Conservation (phyloP, 2,329 filamentous ascomycete genomes). For the Pseudocercospora fijiensis region DNA sequence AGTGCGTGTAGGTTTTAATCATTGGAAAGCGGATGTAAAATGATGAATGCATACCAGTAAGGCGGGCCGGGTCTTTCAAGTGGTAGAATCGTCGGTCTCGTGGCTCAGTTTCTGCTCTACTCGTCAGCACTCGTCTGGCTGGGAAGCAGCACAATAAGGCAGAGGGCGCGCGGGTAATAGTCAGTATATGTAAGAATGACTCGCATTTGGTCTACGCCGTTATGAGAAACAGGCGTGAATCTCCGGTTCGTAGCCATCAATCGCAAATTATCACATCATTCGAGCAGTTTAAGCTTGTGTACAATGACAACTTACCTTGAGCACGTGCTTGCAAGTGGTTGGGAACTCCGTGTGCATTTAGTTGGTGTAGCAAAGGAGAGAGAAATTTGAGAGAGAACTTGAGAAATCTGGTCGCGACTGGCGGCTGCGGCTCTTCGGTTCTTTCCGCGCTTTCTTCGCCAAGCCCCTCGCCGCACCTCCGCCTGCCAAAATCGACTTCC, state of each 20-base stretch:
- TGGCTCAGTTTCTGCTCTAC: not conserved
- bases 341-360: conserved; percentile 9
- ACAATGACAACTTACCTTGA: conserved; percentile 13
- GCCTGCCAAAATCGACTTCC: no score
- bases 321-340: not conserved
- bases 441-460: not conserved
- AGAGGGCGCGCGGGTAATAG: not conserved
- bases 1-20: conserved; percentile 63
- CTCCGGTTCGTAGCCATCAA: conserved; percentile 80
- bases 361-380: conserved; percentile 8
- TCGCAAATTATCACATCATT: conserved; percentile 99
- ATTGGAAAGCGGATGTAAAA: conserved; percentile 49
- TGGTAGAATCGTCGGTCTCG: not conserved
- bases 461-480: not conserved
- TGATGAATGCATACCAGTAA: conserved; percentile 16
- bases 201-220: conserved; percentile 76
- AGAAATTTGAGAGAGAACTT: not conserved
- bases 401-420: not conserved
- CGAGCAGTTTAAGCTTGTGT: not conserved
- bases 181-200: conserved; percentile 99
- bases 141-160: not conserved
- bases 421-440: not conserved
- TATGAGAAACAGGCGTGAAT: conserved; percentile 87
- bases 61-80: not conserved
- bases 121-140: not conserved